Evolutionary conservation across 768 basidiomycete species (phyloP), one percentile per base, ranked within the genome.

Genomic region (Russula sp.): DNA sequence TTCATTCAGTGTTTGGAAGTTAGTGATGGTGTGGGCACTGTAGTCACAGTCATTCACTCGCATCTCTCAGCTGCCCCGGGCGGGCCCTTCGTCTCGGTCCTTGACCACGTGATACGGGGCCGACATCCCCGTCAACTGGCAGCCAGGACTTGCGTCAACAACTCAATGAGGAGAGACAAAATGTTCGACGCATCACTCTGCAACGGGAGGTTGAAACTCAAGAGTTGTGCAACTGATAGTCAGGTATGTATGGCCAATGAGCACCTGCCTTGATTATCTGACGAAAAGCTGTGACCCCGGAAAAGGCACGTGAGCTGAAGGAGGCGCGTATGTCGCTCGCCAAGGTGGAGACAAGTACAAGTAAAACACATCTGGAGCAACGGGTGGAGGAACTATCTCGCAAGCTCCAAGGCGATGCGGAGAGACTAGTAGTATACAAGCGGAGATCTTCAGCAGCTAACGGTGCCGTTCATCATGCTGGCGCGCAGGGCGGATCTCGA

Each of bases 361-460:
- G 84, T 78, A 88, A 85, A 74, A 85, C 80, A 44, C 88, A 92
- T 70, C 79, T 92, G 6, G 86, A 91, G 71, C 84, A 88, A 66
- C 85, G 87, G 32, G 79, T 86, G 6, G 81, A 82, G 20, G 84
- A 86, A 45, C 74, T 91, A 22, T 70, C 72, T n/a, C 75, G 78
- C 27, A 86, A 89, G 65, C 73, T 91, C 5, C 84, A 89, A 65
- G 89, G 89, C 35, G 86, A 85, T 60, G 83, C 86, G 52, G 92
- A 94, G 78, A 94, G 94, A 74, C 80, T 94, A 32, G 79, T 90
- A 2, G 89, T 94, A 2, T 95, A 92, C 68, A 91, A 94, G 70
- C 84, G 90, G 42, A 79, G 89, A 54, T 72, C 79, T 6, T 69
- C 74, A 4, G 69, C 73, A 3, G 49, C 71, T 6, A 64, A 67